Conservation (phyloP, 83 land plant genomes). For the Picea engelmannii region DNA sequence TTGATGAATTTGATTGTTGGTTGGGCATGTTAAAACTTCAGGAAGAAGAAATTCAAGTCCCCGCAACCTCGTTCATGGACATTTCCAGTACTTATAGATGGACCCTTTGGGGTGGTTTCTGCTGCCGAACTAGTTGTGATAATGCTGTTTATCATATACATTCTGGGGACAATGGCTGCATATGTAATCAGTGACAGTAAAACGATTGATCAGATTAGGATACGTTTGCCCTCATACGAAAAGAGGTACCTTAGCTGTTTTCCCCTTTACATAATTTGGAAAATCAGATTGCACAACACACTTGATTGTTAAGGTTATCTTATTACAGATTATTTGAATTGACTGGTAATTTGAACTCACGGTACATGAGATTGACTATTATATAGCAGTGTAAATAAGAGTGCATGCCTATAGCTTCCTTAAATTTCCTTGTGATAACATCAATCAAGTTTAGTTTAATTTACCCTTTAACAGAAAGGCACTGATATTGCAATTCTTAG, state of each 20-base stretch:
- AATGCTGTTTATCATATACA: conserved; percentile 41
- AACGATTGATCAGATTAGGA: background rate
- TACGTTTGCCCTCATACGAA: conserved; percentile 14
- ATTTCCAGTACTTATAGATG: conserved; percentile 73
- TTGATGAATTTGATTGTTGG: background rate
- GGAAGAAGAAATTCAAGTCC: conserved; percentile 28
- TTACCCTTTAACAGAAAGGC: no score
- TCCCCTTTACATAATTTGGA: background rate
- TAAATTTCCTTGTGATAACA: background rate
- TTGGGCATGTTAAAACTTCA: conserved; percentile 13
- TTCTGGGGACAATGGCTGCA: conserved; percentile 48
- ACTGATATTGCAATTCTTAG: no score
- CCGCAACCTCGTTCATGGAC: conserved; percentile 71
- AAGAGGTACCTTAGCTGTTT: conserved; percentile 20
- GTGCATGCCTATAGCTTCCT: background rate
- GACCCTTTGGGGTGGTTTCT: conserved; percentile 81
- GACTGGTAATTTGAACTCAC: background rate
- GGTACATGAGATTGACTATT: background rate
- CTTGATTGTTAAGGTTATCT: background rate
- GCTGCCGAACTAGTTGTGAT: conserved; percentile 71
- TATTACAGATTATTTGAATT: background rate
- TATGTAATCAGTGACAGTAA: conserved; percentile 28
- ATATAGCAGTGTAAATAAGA: background rate
- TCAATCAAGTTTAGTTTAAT: no score
- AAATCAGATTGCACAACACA: background rate